phyloP scores from a whole-genome alignment of 2,329 filamentous ascomycete species.

The Aspergillus nomiae region DNA sequence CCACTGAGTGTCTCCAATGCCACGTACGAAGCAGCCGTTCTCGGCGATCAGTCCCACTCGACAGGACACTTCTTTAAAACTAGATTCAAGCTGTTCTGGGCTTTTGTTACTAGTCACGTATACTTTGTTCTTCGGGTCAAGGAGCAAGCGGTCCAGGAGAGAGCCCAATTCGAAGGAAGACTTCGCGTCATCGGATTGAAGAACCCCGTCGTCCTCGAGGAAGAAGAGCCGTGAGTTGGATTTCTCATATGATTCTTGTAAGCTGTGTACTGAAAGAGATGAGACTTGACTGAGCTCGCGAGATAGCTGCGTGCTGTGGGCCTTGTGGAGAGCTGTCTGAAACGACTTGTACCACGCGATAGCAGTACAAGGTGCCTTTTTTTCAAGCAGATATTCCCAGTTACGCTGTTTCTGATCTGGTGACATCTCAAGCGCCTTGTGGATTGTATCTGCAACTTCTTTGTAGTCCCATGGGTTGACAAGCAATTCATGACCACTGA shows the following conservation, averaged over 20 bases:
- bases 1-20: conserved; percentile 69
- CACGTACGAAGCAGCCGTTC: conserved; percentile 85
- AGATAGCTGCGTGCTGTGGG: conserved; percentile 75
- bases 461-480: conserved; percentile 96
- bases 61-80: conserved; percentile 68
- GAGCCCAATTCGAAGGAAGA: conserved; percentile 76
- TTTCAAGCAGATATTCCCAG: conserved; percentile 71
- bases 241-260: conserved; percentile 66
- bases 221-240: conserved; percentile 75
- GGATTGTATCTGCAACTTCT: conserved; percentile 81
- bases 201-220: conserved; percentile 84
- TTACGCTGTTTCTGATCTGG: conserved; percentile 70
- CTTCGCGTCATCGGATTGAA: conserved; percentile 69
- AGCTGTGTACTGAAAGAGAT: conserved; percentile 66
- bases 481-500: conserved; percentile 74
- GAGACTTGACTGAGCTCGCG: conserved; percentile 81
- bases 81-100: conserved; percentile 78
- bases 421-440: conserved; percentile 77
- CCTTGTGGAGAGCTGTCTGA: conserved; percentile 66
- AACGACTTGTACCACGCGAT: conserved; percentile 78
- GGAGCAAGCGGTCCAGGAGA: conserved; percentile 73
- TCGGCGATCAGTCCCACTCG: conserved; percentile 86
- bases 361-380: conserved; percentile 77
- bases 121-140: conserved; percentile 76
- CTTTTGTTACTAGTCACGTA: conserved; percentile 88